Evolutionary conservation across 768 basidiomycete genomes (phyloP).

Genomic region (Auriscalpium orientale): DNA sequence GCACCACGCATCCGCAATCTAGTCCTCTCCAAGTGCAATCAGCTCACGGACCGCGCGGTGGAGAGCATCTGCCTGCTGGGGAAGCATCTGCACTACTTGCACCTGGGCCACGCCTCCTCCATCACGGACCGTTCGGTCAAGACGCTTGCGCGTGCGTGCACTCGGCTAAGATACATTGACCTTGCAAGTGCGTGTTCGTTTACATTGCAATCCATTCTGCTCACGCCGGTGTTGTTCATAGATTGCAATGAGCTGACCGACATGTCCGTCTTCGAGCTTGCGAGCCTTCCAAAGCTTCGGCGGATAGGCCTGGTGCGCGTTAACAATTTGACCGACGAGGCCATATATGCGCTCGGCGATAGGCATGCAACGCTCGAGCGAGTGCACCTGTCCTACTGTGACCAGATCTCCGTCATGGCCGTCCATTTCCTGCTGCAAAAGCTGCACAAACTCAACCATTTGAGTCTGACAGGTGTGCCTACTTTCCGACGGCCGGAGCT

Average conservation of each 20-base stretch:
- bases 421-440: constrained; percentile 85
- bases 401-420: constrained; percentile 87
- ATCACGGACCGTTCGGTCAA: constrained; percentile 89
- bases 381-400: constrained; percentile 95
- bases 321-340: constrained; percentile 87
- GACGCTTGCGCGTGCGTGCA: constrained; percentile 77
- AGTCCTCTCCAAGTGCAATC: constrained; percentile 76
- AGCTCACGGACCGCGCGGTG: constrained; percentile 75
- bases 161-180: constrained; percentile 88
- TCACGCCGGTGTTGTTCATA: constrained; percentile 21
- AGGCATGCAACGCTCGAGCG: constrained; percentile 85
- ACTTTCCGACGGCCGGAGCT: constrained; percentile 81
- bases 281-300: constrained; percentile 80
- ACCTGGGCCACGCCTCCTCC: constrained; percentile 84
- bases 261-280: constrained; percentile 88
- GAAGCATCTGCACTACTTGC: constrained; percentile 90
- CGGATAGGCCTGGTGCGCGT: constrained; percentile 95
- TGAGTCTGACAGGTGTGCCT: constrained; percentile 95
- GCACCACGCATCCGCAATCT: constrained; percentile 82
- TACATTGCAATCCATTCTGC: background rate
- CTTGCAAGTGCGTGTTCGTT: constrained; percentile 70
- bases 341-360: constrained; percentile 81
- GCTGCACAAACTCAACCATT: constrained; percentile 86
- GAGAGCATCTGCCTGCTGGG: constrained; percentile 82
- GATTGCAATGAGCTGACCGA: constrained; percentile 87